These are phyloP conservation scores for Cutaneotrichosporon mucoides DNA, from an alignment of 1,284 basidiomycete genomes.

Conservation along the genomic window DNA sequence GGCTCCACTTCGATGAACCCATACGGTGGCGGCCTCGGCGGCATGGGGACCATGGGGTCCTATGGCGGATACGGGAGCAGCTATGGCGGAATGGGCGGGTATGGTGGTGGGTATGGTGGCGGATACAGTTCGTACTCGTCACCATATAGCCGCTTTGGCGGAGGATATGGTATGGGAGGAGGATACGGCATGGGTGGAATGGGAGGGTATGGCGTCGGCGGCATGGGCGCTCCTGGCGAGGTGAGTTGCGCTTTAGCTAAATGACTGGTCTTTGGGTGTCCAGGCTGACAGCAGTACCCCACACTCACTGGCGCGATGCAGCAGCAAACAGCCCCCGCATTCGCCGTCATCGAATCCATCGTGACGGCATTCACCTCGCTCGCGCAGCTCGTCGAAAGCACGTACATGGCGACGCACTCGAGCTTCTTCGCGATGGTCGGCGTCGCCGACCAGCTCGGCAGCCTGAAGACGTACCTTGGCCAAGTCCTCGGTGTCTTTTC, in stretches of 20 bases:
- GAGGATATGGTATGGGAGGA: constrained; percentile 28
- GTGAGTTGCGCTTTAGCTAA: constrained; percentile 24
- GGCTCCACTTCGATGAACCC: constrained; percentile 22
- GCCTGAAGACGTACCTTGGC: constrained; percentile 84
- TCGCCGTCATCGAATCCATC: constrained; percentile 87
- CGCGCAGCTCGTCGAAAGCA: constrained; percentile 95
- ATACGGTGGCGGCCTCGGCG: constrained; percentile 40
- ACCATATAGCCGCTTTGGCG: constrained; percentile 31
- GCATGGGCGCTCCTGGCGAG: constrained; percentile 52
- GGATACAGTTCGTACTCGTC: constrained; percentile 25
- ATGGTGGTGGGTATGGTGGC: constrained; percentile 22
- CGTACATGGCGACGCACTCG: constrained; percentile 98
- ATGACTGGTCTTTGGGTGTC: neutral
- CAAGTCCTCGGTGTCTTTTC: constrained; percentile 91
- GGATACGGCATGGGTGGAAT: constrained; percentile 49
- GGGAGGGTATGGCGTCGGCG: constrained; percentile 54
- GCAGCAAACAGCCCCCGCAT: constrained; percentile 84
- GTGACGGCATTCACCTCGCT: constrained; percentile 95
- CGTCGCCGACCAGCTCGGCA: constrained; percentile 90
- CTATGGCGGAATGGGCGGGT: constrained; percentile 9
- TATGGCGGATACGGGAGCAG: constrained; percentile 43
- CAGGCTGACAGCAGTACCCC: constrained; percentile 47
- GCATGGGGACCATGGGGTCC: constrained; percentile 11
- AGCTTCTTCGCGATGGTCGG: constrained; percentile 99
- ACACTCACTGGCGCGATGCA: constrained; percentile 84